Evolutionary conservation across 2,329 filamentous ascomycete species (phyloP).

Genomic region (Sarocladiaceae sp.): DNA sequence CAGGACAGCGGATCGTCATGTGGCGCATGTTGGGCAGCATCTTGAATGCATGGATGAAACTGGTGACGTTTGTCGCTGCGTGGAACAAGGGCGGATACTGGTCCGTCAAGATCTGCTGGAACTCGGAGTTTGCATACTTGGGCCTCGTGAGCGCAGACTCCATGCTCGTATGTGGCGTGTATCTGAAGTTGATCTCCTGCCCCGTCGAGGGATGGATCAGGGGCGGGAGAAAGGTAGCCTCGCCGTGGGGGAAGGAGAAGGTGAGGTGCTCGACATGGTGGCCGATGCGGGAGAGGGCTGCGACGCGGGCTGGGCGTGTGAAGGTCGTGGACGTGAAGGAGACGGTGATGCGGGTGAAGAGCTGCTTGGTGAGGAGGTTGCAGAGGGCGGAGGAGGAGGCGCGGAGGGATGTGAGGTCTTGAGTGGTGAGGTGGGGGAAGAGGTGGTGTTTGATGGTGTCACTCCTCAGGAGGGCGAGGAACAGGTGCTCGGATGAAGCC

Average conservation of each 20-base stretch:
- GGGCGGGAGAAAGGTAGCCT: conserved; percentile 78
- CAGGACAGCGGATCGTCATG: conserved; percentile 70
- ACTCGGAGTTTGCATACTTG: conserved; percentile 73
- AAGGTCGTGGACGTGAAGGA: conserved; percentile 71
- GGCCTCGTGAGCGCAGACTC: conserved; percentile 56
- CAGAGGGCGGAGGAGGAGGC: conserved; percentile 64
- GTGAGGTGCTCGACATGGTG: conserved; percentile 71
- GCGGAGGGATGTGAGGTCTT: conserved; percentile 54
- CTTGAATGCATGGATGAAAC: conserved; percentile 70
- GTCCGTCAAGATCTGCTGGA: conserved; percentile 74
- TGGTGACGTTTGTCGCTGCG: conserved; percentile 78
- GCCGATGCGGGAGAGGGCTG: conserved; percentile 71
- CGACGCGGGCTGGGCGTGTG: conserved; percentile 64
- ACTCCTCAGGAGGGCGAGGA: conserved; percentile 51
- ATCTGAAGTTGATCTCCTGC: conserved; percentile 72
- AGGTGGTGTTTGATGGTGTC: conserved; percentile 43
- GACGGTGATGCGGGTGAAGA: conserved; percentile 63
- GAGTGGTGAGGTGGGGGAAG: conserved; percentile 41
- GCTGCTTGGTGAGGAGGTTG: conserved; percentile 59
- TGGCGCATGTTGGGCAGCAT: conserved; percentile 65
- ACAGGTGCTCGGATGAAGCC: conserved; percentile 39
- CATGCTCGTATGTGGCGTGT: conserved; percentile 67
- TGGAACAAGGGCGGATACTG: conserved; percentile 89
- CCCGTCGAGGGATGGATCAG: conserved; percentile 72
- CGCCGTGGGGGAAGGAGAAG: conserved; percentile 69